Percentiles rank a stretch among this genome's conserved stretches.
These are phyloP conservation scores for Candida tallmaniae DNA, from an alignment of 805 yeast genomes.

Conservation along the genomic window DNA sequence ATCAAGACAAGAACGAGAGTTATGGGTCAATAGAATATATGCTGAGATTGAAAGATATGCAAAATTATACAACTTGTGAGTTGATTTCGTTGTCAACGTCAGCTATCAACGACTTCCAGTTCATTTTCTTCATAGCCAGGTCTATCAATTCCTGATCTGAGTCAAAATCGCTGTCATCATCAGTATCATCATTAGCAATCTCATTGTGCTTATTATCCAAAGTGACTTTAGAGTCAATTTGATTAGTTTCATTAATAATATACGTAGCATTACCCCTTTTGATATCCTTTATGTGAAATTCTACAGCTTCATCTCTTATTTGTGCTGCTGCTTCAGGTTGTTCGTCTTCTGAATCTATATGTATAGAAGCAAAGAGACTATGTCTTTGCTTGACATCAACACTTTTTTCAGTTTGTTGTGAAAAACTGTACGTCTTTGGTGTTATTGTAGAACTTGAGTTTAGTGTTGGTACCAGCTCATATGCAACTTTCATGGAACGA, in stretches of 20 bases:
- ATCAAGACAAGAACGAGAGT: conserved; percentile 76
- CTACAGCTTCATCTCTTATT: neutral
- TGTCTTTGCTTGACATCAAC: neutral
- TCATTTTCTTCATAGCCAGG: conserved; percentile 1
- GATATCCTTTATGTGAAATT: neutral
- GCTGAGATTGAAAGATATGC: conserved; percentile 44
- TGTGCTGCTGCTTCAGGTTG: conserved; percentile 2
- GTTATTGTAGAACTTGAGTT: too few relatives aligned
- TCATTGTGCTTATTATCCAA: neutral
- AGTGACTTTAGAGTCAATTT: conserved; percentile 1
- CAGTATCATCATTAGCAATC: neutral
- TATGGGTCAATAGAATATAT: conserved; percentile 60
- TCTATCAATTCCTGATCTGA: conserved; percentile 19
- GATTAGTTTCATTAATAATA: too few relatives aligned
- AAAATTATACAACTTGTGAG: conserved; percentile 7
- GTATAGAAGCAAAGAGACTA: neutral
- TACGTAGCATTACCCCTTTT: neutral
- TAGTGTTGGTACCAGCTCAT: neutral
- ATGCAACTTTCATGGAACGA: neutral
- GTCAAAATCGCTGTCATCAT: conserved; percentile 17
- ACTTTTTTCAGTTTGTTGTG: conserved; percentile 3
- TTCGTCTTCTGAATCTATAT: conserved; percentile 7
- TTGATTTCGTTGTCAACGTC: conserved; percentile 8
- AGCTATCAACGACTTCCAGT: conserved; percentile 9
- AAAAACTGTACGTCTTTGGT: neutral